Percentiles rank a stretch among this genome's conserved stretches.
These are phyloP conservation scores for Ophiostoma montium DNA, from an alignment of 2,329 filamentous ascomycete species.

Conservation along the genomic window DNA sequence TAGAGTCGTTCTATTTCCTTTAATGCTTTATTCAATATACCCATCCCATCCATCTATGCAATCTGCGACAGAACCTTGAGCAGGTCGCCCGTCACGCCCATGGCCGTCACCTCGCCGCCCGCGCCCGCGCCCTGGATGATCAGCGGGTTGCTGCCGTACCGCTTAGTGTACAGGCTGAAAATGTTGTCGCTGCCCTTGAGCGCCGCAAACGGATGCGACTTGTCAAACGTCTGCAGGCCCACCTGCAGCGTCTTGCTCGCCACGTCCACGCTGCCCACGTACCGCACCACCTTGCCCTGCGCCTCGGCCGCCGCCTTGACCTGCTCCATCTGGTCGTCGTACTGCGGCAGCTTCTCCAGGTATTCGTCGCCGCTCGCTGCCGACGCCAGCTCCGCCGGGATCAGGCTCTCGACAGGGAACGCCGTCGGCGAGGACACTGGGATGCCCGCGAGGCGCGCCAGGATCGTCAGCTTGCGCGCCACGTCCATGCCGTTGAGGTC, in stretches of 20 bases:
- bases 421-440: constrained; percentile 69
- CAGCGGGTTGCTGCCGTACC: constrained; percentile 82
- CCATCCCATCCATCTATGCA: constrained; percentile 19
- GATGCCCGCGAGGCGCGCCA: constrained; percentile 74
- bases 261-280: constrained; percentile 87
- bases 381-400: constrained; percentile 72
- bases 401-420: constrained; percentile 89
- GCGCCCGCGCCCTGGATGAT: constrained; percentile 92
- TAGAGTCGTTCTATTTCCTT: neutral
- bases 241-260: constrained; percentile 73
- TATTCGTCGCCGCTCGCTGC: constrained; percentile 73
- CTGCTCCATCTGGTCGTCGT: constrained; percentile 81
- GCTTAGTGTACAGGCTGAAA: constrained; percentile 94
- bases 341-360: constrained; percentile 62
- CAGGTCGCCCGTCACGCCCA: constrained; percentile 91
- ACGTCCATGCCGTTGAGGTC: constrained; percentile 82
- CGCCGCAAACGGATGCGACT: constrained; percentile 78
- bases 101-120: constrained; percentile 89
- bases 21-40: neutral
- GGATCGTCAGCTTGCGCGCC: constrained; percentile 89
- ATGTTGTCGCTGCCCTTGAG: constrained; percentile 98
- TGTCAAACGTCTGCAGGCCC: constrained; percentile 78
- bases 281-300: constrained; percentile 83
- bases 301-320: constrained; percentile 73
- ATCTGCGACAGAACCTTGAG: constrained; percentile 74